These are phyloP conservation scores for Chytriomyces hyalinus DNA, from an alignment of 192 early-diverging fungal genomes.

Conservation along the genomic window DNA sequence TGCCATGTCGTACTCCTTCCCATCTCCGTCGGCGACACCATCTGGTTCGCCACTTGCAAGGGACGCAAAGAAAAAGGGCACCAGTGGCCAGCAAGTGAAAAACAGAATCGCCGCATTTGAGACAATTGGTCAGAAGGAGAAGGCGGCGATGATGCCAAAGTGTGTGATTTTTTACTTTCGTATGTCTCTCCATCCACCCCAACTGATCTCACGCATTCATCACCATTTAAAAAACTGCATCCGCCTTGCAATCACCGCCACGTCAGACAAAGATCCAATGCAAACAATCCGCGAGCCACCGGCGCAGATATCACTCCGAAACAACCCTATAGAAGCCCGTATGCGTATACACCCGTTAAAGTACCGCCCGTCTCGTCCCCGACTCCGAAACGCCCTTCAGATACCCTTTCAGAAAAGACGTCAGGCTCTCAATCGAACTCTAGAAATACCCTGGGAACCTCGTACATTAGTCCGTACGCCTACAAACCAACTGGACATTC, in stretches of 20 bases:
- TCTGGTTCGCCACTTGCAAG: neutral
- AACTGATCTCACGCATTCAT: no score
- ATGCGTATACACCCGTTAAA: constrained; percentile 11
- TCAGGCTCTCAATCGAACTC: neutral
- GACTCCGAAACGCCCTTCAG: neutral
- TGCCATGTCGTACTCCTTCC: neutral
- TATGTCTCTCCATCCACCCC: neutral
- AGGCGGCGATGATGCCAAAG: neutral
- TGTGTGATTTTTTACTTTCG: neutral
- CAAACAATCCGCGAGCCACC: neutral
- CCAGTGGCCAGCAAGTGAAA: neutral
- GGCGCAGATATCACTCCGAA: constrained; percentile 6
- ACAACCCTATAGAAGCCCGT: constrained; percentile 22
- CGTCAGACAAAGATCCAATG: neutral
- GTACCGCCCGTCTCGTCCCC: neutral
- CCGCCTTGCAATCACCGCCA: neutral
- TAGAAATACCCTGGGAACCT: constrained; percentile 16
- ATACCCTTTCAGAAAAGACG: neutral
- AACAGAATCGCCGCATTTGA: neutral
- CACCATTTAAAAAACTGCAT: neutral
- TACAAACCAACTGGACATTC: constrained; percentile 16
- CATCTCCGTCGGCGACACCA: neutral
- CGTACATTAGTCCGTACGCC: constrained; percentile 32
- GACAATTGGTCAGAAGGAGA: neutral
- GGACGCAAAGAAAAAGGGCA: neutral